These are phyloP conservation scores for Digitaria exilis DNA, from an alignment of 202 grass and related monocot genomes.

Conservation along the genomic window DNA sequence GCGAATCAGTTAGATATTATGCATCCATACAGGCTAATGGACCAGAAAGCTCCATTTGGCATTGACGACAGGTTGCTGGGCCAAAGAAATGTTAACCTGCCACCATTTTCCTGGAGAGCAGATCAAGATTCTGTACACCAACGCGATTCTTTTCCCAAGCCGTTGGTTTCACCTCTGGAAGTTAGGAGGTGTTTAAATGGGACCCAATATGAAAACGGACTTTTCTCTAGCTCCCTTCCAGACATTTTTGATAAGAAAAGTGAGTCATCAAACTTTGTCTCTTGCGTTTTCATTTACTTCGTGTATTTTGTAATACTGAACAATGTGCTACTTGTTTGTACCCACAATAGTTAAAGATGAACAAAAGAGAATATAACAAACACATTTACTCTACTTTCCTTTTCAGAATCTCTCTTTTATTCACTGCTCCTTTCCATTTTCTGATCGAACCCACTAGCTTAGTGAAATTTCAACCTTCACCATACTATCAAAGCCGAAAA, in stretches of 20 bases:
- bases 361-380: conserved; percentile 19
- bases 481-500: conserved; percentile 1
- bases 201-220: conserved; percentile 54
- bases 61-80: conserved; percentile 39
- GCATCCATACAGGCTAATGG: conserved; percentile 37
- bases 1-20: conserved; percentile 46
- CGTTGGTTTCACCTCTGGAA: conserved; percentile 51
- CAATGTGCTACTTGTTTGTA: conserved; percentile 4
- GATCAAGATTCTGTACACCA: conserved; percentile 49
- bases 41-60: conserved; percentile 48
- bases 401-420: conserved; percentile 31
- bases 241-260: conserved; percentile 84
- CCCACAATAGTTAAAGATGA: background rate
- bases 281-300: conserved; percentile 2
- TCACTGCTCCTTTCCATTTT: background rate
- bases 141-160: conserved; percentile 39
- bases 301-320: background rate
- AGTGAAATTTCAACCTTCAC: conserved; percentile 18
- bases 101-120: conserved; percentile 39
- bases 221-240: conserved; percentile 83
- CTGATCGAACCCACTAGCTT: background rate
- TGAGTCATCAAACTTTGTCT: conserved; percentile 38
- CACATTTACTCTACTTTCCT: background rate
- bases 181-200: conserved; percentile 50
- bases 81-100: conserved; percentile 46